A percentile compares a stretch with the other conserved stretches of the same genome.
Conservation (phyloP, 129 eudicot genomes). For the Flaveria trinervia region DNA sequence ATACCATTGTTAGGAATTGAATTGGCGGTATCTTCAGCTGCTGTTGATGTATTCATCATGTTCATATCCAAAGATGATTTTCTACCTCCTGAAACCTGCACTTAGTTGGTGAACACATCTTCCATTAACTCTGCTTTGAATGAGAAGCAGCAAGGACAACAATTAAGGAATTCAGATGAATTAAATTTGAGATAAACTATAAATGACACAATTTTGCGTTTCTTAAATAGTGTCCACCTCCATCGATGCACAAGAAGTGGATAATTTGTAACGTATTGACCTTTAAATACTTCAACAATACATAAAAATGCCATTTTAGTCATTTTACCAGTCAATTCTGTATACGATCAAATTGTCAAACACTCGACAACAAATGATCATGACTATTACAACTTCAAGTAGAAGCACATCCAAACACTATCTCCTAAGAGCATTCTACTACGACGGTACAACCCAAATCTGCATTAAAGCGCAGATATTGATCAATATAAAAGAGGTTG, state of each 20-base stretch:
- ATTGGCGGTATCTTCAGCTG: constrained; percentile 45
- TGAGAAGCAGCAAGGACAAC: neutral
- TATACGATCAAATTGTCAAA: neutral
- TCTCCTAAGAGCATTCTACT: too few species aligned
- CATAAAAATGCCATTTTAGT: neutral
- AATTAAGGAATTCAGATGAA: constrained; percentile 2
- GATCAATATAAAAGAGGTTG: too few species aligned
- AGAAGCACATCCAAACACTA: too few species aligned
- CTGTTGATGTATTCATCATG: constrained; percentile 38
- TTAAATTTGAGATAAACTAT: neutral
- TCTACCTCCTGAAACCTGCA: constrained; percentile 41
- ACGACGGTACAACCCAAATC: too few species aligned
- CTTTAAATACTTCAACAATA: neutral
- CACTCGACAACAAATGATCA: neutral
- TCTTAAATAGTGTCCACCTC: neutral
- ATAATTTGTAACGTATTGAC: neutral
- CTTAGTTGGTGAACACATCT: neutral
- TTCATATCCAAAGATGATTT: constrained; percentile 37
- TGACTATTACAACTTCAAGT: neutral
- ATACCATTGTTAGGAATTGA: constrained; percentile 37
- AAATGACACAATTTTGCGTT: neutral
- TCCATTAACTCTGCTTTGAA: neutral
- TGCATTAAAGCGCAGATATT: too few species aligned
- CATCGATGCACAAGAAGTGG: neutral
- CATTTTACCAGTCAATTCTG: neutral